Conservation (phyloP, 2,329 filamentous ascomycete species). For the Achaetomium macrosporum region DNA sequence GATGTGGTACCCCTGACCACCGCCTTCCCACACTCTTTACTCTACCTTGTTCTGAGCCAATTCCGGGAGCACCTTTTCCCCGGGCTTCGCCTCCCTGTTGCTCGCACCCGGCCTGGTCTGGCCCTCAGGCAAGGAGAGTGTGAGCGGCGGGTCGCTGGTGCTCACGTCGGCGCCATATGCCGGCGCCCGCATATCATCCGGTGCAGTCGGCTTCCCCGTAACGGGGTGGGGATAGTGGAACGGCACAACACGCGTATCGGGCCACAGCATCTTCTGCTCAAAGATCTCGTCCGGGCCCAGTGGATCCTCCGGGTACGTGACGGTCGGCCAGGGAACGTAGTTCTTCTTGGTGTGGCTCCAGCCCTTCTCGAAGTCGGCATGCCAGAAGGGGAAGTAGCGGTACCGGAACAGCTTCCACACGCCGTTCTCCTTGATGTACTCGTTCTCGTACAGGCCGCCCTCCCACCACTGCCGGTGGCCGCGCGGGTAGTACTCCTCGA, state of each 20-base stretch:
- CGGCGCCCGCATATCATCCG: slow-evolving; percentile 45
- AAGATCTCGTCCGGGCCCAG: slow-evolving; percentile 47
- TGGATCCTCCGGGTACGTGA: slow-evolving; percentile 44
- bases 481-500: slow-evolving; percentile 44
- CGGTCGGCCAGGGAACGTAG: slow-evolving; percentile 46
- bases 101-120: slow-evolving; percentile 32
- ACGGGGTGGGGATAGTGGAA: slow-evolving; percentile 49
- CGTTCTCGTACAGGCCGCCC: slow-evolving; percentile 53
- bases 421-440: slow-evolving; percentile 51
- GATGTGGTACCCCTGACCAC: not conserved
- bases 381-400: slow-evolving; percentile 54
- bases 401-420: slow-evolving; percentile 50
- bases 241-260: slow-evolving; percentile 48
- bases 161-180: slow-evolving; percentile 37
- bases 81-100: slow-evolving; percentile 25
- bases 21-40: not conserved
- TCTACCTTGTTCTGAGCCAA: slow-evolving; percentile 29
- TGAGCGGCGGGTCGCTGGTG: slow-evolving; percentile 37
- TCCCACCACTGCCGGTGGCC: slow-evolving; percentile 54
- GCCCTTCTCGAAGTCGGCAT: slow-evolving; percentile 46
- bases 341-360: slow-evolving; percentile 49
- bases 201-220: slow-evolving; percentile 38
- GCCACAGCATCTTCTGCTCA: slow-evolving; percentile 51
- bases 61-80: slow-evolving; percentile 34
- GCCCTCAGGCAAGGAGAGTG: slow-evolving; percentile 34